Evolutionary conservation across 2,329 filamentous ascomycete species (phyloP), one percentile per base, ranked within the genome.

Genomic region (Ascochyta rabiei): DNA sequence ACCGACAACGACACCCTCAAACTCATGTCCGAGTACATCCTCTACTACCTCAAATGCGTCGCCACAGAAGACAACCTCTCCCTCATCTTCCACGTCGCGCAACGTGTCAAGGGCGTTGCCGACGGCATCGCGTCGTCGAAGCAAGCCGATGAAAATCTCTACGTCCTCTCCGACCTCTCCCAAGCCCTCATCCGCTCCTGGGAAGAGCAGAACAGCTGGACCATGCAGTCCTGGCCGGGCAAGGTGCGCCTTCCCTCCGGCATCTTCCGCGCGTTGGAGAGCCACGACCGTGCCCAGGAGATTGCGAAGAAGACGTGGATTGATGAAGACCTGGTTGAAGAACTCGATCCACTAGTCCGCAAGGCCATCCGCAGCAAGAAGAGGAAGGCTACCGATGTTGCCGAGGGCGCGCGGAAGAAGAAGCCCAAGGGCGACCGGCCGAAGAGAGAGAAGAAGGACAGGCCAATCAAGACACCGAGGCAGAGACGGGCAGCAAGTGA

Each of bases 21-120:
- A 39, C 91, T 96, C 69, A 93, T 96, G 73, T 87, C 90, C 6
- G 87, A 87, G 64, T 99, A 98, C 73, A 87, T 99, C 53, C 75
- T 97, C 37, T 97, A 93, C 77, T 99, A 96, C 71, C 81, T 98
- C 41, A 87, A 84, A 58, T 86, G 88, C 33, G 87, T 97, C 16
- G 91, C 91, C 9, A 93, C 87, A 0, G 90, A 96, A 72, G 85
- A 90, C 39, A 99, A 97, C 66, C 81, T 98, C 15, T 89, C 90
- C 0, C 80, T 96, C 57, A 92, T 99, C 35, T 95, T 90, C 79
- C 91, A 95, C 73, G 90, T 97, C 58, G 92, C 92, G 12, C 93
- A 98, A 75, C 87, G 92, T 9, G 88, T 96, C 49, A 99, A 99
- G 80, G 90, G 93, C 74, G 90, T 93, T 9, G 84, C 86, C 37